phyloP scores from a whole-genome alignment of 495 filamentous ascomycete species.

The Aspergillus coremiiformis region DNA sequence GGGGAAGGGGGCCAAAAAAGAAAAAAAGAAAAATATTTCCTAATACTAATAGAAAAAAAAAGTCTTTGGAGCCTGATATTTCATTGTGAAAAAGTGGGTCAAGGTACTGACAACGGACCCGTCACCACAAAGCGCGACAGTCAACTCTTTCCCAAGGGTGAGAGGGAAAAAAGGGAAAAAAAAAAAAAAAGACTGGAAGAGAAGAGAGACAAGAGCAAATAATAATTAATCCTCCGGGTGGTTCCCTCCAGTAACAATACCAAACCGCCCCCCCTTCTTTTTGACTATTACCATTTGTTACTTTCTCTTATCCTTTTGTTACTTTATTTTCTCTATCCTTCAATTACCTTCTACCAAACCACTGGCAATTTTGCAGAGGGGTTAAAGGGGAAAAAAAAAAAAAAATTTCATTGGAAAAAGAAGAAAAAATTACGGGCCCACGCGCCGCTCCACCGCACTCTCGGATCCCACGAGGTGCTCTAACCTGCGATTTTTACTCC shows the following conservation, averaged over 20 bases:
- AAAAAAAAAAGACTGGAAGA: neutral
- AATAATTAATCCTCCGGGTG: conserved; percentile 15
- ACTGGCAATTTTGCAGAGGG: neutral
- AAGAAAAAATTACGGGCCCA: conserved; percentile 35
- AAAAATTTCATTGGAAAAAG: neutral
- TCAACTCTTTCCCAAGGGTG: conserved; percentile 14
- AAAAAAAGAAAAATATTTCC: conserved; percentile 7
- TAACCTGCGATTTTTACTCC: conserved; percentile 17
- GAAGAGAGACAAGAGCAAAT: conserved; percentile 10
- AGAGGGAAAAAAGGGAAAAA: conserved; percentile 13
- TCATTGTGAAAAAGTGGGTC: conserved; percentile 16
- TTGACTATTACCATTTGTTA: conserved; percentile 9
- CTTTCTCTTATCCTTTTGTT: neutral
- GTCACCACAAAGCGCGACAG: conserved; percentile 19
- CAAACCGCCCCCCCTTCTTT: conserved; percentile 13
- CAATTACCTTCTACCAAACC: conserved; percentile 1
- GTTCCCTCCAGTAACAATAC: conserved; percentile 14
- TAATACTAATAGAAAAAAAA: conserved; percentile 4
- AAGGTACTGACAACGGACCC: conserved; percentile 19
- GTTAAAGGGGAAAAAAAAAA: neutral
- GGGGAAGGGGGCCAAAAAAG: conserved; percentile 16
- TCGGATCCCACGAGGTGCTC: conserved; percentile 40
- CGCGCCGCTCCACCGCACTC: conserved; percentile 34
- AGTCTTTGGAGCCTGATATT: conserved; percentile 14
- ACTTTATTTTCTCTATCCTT: conserved; percentile 7